Evolutionary conservation across 176 grass and related monocot species (phyloP).

Genomic region (Zea mays): DNA sequence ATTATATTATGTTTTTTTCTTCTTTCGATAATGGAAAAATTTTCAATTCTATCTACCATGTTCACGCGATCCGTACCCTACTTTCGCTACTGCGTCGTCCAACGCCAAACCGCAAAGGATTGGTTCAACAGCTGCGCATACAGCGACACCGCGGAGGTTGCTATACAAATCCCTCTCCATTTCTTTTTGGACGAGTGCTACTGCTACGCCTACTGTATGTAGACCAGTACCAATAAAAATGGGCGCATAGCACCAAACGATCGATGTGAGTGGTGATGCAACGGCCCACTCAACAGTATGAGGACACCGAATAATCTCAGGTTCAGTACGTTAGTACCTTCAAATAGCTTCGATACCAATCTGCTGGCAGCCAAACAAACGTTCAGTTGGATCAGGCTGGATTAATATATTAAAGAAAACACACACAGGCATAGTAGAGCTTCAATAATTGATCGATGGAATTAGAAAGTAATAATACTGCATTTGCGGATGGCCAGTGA

Average conservation of each 20-base stretch:
- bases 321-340: neutral
- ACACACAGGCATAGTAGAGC: neutral
- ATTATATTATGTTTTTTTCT: neutral
- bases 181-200: constrained; percentile 12
- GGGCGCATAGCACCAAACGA: neutral
- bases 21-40: neutral
- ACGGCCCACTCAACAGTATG: constrained; percentile 3
- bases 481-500: neutral
- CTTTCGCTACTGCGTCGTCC: neutral
- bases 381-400: neutral
- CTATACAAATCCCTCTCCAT: neutral
- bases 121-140: neutral
- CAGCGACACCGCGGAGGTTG: neutral
- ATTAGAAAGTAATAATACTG: neutral
- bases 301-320: neutral
- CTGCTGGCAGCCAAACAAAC: neutral
- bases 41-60: neutral
- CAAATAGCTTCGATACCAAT: neutral
- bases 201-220: neutral
- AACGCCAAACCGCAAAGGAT: neutral
- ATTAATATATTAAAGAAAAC: neutral
- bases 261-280: neutral
- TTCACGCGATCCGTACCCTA: neutral
- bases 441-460: constrained; percentile 42
- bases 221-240: neutral